phyloP scores from a whole-genome alignment of 495 filamentous ascomycete species.

The Glonium stellatum region DNA sequence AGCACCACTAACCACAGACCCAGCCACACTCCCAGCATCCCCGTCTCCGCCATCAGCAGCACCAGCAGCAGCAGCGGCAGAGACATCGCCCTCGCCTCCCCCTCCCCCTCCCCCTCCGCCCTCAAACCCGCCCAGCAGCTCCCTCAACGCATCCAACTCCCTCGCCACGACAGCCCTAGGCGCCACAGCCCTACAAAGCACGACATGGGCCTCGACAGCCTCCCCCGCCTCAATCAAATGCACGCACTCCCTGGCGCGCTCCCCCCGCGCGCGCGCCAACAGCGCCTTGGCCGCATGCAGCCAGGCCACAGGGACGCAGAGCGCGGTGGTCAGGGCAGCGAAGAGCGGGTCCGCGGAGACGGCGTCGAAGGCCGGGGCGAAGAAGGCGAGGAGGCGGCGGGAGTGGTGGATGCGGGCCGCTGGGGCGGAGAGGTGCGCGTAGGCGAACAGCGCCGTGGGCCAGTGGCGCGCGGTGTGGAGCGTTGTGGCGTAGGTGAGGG shows the following conservation, averaged over 20 bases:
- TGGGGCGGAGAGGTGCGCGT: slow-evolving; percentile 65
- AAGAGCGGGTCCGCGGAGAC: slow-evolving; percentile 46
- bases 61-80: too few relatives aligned
- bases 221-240: slow-evolving; percentile 69
- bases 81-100: slow-evolving; percentile 72
- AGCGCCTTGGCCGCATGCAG: slow-evolving; percentile 84
- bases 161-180: slow-evolving; percentile 71
- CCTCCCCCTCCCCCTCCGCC: slow-evolving; percentile 47
- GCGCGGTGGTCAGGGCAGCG: slow-evolving; percentile 49
- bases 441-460: slow-evolving; percentile 62
- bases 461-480: slow-evolving; percentile 63
- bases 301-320: slow-evolving; percentile 66
- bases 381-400: slow-evolving; percentile 59
- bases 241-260: slow-evolving; percentile 60
- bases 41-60: slow-evolving; percentile 60
- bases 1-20: too few relatives aligned
- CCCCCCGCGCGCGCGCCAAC: slow-evolving; percentile 56
- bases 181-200: slow-evolving; percentile 69
- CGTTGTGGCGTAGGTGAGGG: slow-evolving; percentile 63
- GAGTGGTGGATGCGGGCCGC: slow-evolving; percentile 58
- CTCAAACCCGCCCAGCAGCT: slow-evolving; percentile 59
- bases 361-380: slow-evolving; percentile 38
- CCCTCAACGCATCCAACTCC: slow-evolving; percentile 58
- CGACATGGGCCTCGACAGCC: slow-evolving; percentile 74
- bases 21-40: slow-evolving; percentile 54